Evolutionary conservation across 2,329 filamentous ascomycete genomes (phyloP).

Genomic region (Tothia fuscella): DNA sequence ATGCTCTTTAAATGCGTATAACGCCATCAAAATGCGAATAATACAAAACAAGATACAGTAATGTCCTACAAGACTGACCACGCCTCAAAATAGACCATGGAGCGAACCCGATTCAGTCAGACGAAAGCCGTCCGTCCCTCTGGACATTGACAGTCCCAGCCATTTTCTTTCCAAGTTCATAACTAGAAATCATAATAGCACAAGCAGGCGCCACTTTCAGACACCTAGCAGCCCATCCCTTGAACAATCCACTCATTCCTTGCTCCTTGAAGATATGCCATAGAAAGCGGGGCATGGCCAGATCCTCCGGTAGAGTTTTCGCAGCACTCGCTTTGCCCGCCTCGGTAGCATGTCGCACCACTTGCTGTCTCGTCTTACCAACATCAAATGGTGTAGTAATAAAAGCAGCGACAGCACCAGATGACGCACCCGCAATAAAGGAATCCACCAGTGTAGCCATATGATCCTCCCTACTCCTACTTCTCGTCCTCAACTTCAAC

Average conservation of each 20-base stretch:
- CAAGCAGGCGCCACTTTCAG: slow-evolving; percentile 93
- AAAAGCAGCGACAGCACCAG: slow-evolving; percentile 74
- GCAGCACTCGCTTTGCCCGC: slow-evolving; percentile 26
- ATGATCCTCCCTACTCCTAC: slow-evolving; percentile 57
- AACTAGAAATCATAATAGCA: slow-evolving; percentile 98
- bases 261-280: slow-evolving; percentile 84
- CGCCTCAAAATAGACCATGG: no score
- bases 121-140: slow-evolving; percentile 21
- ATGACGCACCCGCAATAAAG: slow-evolving; percentile 73
- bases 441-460: slow-evolving; percentile 73
- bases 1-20: no score
- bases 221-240: slow-evolving; percentile 80
- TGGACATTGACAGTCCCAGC: slow-evolving; percentile 63
- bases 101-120: no score
- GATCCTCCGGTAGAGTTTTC: slow-evolving; percentile 52
- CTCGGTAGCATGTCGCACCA: slow-evolving; percentile 51
- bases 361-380: slow-evolving; percentile 88
- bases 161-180: slow-evolving; percentile 87
- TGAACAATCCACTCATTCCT: slow-evolving; percentile 70
- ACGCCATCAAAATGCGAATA: no score
- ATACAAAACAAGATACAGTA: no score
- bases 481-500: slow-evolving; percentile 24
- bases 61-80: no score
- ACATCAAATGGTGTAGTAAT: slow-evolving; percentile 95
- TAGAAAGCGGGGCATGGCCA: slow-evolving; percentile 70